Evolutionary conservation across 2,329 filamentous ascomycete genomes (phyloP).

Genomic region (Aureobasidium sp.): DNA sequence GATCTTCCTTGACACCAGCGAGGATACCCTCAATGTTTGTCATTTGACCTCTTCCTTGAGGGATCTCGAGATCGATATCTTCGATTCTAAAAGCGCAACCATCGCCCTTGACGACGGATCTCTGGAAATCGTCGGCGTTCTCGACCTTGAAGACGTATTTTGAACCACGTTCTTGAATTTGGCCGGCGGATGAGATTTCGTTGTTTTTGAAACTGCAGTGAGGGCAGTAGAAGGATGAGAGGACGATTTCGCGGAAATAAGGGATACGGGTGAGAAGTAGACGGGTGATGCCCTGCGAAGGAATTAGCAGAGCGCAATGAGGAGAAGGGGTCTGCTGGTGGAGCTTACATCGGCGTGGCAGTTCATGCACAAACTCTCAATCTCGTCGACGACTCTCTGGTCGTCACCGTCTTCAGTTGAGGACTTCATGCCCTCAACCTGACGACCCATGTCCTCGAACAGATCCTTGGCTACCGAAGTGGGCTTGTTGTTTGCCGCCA

Average conservation of each 20-base stretch:
- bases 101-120: conserved; percentile 95
- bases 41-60: conserved; percentile 88
- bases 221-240: conserved; percentile 96
- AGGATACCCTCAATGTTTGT: conserved; percentile 95
- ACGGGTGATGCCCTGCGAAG: conserved; percentile 77
- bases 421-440: conserved; percentile 46
- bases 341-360: conserved; percentile 53
- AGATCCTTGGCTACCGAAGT: conserved; percentile 48
- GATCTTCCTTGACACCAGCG: conserved; percentile 78
- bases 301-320: neutral
- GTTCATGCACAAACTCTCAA: conserved; percentile 62
- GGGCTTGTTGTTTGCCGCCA: conserved; percentile 24
- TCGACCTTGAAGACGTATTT: conserved; percentile 88
- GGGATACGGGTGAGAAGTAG: conserved; percentile 93
- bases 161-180: conserved; percentile 89
- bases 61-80: conserved; percentile 94
- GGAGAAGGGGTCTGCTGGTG: neutral
- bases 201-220: conserved; percentile 93
- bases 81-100: conserved; percentile 87
- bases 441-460: conserved; percentile 58
- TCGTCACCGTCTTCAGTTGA: conserved; percentile 41
- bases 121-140: conserved; percentile 75
- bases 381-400: conserved; percentile 58
- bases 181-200: conserved; percentile 92
- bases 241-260: conserved; percentile 96